phyloP scores from a whole-genome alignment of 768 basidiomycete species.

The Lactarius sp. region DNA sequence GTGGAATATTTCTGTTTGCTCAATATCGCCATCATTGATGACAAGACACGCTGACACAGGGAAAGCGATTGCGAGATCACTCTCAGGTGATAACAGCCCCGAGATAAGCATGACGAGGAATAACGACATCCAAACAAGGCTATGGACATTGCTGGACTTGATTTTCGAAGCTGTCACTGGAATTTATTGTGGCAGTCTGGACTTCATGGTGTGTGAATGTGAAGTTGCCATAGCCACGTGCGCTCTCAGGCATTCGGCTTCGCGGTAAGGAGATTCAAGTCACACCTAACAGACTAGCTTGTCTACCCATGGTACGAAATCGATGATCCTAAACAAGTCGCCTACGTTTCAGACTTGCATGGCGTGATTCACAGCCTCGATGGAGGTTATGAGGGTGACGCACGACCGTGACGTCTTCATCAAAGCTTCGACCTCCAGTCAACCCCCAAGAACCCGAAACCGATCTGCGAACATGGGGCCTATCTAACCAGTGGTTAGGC shows the following conservation, averaged over 20 bases:
- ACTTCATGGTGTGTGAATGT: constrained; percentile 44
- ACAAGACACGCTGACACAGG: constrained; percentile 33
- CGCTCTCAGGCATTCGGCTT: constrained; percentile 52
- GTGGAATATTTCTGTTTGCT: constrained; percentile 49
- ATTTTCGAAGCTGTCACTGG: constrained; percentile 56
- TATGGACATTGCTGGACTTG: constrained; percentile 67
- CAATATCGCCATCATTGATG: constrained; percentile 26
- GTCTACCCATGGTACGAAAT: constrained; percentile 63
- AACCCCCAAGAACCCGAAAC: constrained; percentile 68
- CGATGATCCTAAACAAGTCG: constrained; percentile 63
- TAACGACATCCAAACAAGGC: constrained; percentile 36
- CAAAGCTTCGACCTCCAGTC: constrained; percentile 70
- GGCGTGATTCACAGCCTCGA: background rate
- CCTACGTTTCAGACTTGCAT: constrained; percentile 29
- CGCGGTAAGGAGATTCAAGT: constrained; percentile 66
- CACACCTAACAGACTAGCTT: constrained; percentile 68
- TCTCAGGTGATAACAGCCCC: constrained; percentile 41
- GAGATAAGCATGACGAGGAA: background rate
- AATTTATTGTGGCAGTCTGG: constrained; percentile 55
- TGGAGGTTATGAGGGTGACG: constrained; percentile 57
- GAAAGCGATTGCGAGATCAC: constrained; percentile 70
- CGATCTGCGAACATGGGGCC: constrained; percentile 61
- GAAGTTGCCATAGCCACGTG: too few species aligned
- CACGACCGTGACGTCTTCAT: constrained; percentile 64
- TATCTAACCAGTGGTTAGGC: constrained; percentile 28